Evolutionary conservation across 805 yeast genomes (phyloP).

Genomic region (Lipomyces yamadae): DNA sequence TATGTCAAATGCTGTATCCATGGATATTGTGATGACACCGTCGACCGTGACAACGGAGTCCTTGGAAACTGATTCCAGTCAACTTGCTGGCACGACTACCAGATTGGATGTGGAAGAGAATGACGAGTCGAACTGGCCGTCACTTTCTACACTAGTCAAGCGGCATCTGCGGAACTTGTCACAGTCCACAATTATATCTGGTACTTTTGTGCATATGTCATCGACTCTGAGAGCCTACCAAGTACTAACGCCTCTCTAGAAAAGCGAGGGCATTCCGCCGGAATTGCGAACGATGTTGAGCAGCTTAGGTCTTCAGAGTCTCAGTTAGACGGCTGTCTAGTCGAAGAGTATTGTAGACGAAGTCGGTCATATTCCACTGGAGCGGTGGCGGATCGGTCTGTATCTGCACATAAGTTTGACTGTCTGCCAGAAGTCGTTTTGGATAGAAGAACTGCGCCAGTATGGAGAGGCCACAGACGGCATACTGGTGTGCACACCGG

Average conservation of each 20-base stretch:
- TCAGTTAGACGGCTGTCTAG: neutral
- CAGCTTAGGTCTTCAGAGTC: neutral
- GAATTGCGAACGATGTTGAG: neutral
- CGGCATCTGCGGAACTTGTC: constrained; percentile 17
- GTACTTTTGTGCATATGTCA: neutral
- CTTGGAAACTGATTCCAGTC: neutral
- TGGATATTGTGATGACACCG: neutral
- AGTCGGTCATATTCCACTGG: neutral
- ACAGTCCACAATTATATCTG: constrained; percentile 5
- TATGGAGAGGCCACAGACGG: neutral
- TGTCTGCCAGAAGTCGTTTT: neutral
- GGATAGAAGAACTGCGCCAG: neutral
- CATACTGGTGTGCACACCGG: neutral
- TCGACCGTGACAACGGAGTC: neutral
- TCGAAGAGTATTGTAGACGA: neutral
- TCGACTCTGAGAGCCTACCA: neutral
- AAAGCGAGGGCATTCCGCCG: neutral
- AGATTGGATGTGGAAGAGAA: neutral
- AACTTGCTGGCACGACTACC: neutral
- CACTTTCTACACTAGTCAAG: constrained; percentile 9
- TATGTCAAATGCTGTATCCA: neutral
- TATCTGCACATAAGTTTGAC: neutral
- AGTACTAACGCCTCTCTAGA: neutral
- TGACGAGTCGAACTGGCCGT: neutral
- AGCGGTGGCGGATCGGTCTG: neutral